Base-by-base conservation (phyloP, 768 basidiomycete genomes). In the Hygrocybe punicea region DNA sequence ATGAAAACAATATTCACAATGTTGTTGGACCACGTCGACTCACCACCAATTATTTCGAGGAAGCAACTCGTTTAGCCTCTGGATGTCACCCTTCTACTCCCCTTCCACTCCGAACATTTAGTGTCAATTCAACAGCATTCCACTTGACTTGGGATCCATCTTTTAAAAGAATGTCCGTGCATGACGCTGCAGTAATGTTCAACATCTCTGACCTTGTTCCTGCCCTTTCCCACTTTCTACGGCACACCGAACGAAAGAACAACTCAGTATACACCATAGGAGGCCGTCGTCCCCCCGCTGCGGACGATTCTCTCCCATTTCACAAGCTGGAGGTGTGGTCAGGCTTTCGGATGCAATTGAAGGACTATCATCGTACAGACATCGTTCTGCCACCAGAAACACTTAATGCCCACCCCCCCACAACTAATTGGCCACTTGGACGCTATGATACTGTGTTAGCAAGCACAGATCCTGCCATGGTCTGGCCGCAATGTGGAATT, bases 321-420 rank as follows among this genome's bases (percentile, higher is more conserved):
- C 29, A 53, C 6, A 50, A 64, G 44, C 51, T 72, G n/a, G 56
- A 69, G 39, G 58, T 71, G 8, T 73, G 71, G 72, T 62, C 56
- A 11, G 58, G 57, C 14, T 35, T 67, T 16, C 56, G 57, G 1
- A 49, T 71, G 24, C 72, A 74, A 51, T 47, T 60, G 9, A 67
- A 39, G 37, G 55, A 63, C 1, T 70, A 64, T 40, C 65, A 69
- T 35, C 36, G 60, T 23, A 57, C 64, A 3, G 45, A 67, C 37
- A 46, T 53, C 4, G 53, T 63, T 8, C 39, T 67, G 9, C 62
- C 66, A 16, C 50, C 62, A 13, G 53, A 65, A 45, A 68, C 61
- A 1, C 40, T 73, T 11, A 64, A 68, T 39, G 67, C 49, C 57
- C 2, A 48, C 10, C 3, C 71, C 67, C 13, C 63, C 57, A 4